A percentile compares a stretch with the other conserved stretches of the same genome.
These are phyloP conservation scores for Physcomitrellopsis africana DNA, from an alignment of 225 moss, liverwort and hornwort species.

Conservation along the genomic window DNA sequence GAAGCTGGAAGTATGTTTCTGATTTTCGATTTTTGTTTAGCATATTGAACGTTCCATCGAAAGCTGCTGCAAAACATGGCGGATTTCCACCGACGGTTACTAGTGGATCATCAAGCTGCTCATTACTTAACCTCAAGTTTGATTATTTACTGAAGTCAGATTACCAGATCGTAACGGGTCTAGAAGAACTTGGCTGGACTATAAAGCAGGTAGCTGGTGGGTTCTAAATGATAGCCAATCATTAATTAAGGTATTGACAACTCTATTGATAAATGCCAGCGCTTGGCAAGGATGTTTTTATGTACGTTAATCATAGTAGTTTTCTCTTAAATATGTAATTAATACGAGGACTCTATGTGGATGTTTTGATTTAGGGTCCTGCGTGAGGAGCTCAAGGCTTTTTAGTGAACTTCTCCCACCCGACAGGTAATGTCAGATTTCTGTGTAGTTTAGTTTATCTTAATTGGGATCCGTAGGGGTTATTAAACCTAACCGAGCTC, in stretches of 20 bases:
- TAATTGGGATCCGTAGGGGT: not conserved
- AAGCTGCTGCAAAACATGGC: constrained; percentile 33
- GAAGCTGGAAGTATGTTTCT: not conserved
- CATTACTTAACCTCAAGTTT: constrained; percentile 4
- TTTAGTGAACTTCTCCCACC: constrained; percentile 10
- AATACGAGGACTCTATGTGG: not conserved
- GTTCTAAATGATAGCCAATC: constrained; percentile 1
- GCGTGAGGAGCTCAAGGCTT: not conserved
- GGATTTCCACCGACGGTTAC: constrained; percentile 24
- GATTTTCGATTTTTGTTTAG: constrained; percentile 32
- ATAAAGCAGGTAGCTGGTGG: constrained; percentile 34
- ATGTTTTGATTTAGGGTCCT: constrained; percentile 31
- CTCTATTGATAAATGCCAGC: not conserved
- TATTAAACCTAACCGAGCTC: constrained; percentile 14
- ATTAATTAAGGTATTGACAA: constrained; percentile 22
- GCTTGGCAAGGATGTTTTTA: not conserved
- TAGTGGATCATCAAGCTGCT: constrained; percentile 30
- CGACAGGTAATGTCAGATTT: constrained; percentile 19
- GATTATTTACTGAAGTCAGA: constrained; percentile 30
- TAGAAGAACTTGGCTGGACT: constrained; percentile 31
- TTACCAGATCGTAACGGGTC: constrained; percentile 22
- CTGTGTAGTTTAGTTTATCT: constrained; percentile 10
- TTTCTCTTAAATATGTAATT: not conserved
- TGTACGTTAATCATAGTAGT: not conserved
- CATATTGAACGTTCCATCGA: constrained; percentile 27